Base-by-base conservation (phyloP, 139 green algal genomes). In the Tetradesmus lagerheimii region DNA sequence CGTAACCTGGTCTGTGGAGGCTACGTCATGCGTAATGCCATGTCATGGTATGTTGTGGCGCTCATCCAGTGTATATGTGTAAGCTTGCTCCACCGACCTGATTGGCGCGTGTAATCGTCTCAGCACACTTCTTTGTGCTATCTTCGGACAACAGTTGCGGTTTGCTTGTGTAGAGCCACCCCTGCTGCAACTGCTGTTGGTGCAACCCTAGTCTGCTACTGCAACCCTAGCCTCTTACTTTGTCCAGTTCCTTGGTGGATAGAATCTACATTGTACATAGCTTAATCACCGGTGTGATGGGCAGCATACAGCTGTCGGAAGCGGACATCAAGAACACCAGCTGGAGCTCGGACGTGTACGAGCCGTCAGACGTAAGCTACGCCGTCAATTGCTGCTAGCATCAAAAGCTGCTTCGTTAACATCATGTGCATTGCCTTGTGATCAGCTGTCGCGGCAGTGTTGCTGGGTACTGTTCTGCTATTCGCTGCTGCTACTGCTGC, bases 351-450 rank as follows among this genome's bases (percentile, higher is more conserved):
- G 85, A 96, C 2, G 96, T 98, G 0, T 98, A 98, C 66, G 95
- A 96, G 86, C 96, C 96, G 1, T 96, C 95, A 43, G 96, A 98
- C 62, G 96, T 98, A 79, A 53, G 93, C 5, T 38, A 25, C 27
- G 27, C 27, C 31, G 35, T 76, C 20, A 16, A 80, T 50, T 9
- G 78, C 14, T 47, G 23, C 31, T 39, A 66, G 6, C 27, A 74
- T 14, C 4, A 45, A 14, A 4, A 15, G 4, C 3, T 12, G n/a
- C 8, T n/a, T 14, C 23, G 18, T 31, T 71, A 31, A 18, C 0
- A 71, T 31, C 11, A 20, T n/a, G 57, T 4, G n/a, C 23, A 9
- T 11, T 9, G 57, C 16, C 4, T n/a, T 8, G 8, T 8, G 23
- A 0, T 71, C 20, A 71, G 57, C 57, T n/a, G 23, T 6, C 25